Base-by-base conservation (phyloP, 2,329 filamentous ascomycete species). In the Ophiostoma tasmaniense region DNA sequence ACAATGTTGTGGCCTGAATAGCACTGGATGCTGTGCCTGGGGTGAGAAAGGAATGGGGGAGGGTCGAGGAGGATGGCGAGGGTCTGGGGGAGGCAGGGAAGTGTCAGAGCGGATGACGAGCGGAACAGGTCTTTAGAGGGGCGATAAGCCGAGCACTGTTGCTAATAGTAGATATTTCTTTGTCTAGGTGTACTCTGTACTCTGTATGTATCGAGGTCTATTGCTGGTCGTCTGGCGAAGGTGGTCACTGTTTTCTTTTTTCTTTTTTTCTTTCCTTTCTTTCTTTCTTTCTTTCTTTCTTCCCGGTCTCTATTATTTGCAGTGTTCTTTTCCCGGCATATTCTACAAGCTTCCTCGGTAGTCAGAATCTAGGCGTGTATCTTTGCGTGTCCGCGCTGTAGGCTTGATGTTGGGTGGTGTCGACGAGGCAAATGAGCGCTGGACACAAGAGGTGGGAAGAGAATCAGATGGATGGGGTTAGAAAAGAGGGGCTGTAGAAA, bases 401-500 rank as follows among this genome's bases (percentile, higher is more conserved):
- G 20, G 14, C 17, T 45, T n/a, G 37, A 33, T 65, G n/a, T 42
- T 65, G 20, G 52, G 50, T 64, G 59, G 17, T 45, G 37, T 61
- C 42, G 67, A 70, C 37, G 64, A 70, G 42, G 67, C 64, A 62
- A 69, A 70, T 17, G 55, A 59, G 65, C 52, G 64, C 64, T 67
- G 70, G 17, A 59, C 45, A 66, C 45, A 50, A 14, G 50, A 55
- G 50, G 50, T 55, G 50, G 50, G n/a, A 45, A 67, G 64, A 68
- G 66, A 70, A 70, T 33, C 64, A 28, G 67, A 66, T 69, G 67
- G 70, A 71, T 55, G 66, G 66, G 62, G 66, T 67, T 69, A 71
- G 62, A 22, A 71, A 73, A 73, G 73, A 73, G 70, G 73, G 73
- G 73, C 70, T 69, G n/a, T 33, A 68, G 68, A 50, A 71, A 70